Evolutionary conservation across 176 grass and related monocot species (phyloP).

Genomic region (Musa acuminata): DNA sequence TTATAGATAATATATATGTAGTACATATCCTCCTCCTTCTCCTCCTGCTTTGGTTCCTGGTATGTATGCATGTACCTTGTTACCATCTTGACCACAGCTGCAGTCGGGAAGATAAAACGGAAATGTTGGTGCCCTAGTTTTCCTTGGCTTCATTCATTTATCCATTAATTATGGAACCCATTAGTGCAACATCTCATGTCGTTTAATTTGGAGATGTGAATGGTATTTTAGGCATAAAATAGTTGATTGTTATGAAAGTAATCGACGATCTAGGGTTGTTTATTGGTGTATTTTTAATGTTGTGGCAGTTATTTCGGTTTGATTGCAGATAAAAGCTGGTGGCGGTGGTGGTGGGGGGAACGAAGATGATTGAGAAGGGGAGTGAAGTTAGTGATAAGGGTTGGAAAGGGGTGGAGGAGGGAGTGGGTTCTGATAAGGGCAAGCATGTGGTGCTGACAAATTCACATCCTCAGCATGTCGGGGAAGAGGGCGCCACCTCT

Average conservation of each 20-base stretch:
- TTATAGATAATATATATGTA: not conserved
- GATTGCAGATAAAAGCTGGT: too few species aligned
- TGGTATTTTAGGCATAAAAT: too few species aligned
- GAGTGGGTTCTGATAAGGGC: not conserved
- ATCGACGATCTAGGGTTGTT: too few species aligned
- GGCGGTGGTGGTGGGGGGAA: not conserved
- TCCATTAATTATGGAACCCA: not conserved
- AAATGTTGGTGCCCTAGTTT: not conserved
- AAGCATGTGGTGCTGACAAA: not conserved
- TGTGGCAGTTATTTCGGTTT: too few species aligned
- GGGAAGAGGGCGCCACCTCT: not conserved
- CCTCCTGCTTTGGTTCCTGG: not conserved
- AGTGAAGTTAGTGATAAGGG: not conserved
- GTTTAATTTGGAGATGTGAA: too few species aligned
- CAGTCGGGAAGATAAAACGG: not conserved
- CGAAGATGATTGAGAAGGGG: not conserved
- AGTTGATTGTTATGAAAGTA: too few species aligned
- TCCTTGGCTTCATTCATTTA: not conserved
- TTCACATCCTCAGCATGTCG: not conserved
- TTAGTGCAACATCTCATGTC: too few species aligned
- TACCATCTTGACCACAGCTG: not conserved
- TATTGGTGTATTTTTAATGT: too few species aligned
- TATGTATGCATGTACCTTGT: not conserved
- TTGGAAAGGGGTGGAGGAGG: not conserved
- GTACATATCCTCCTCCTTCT: not conserved